A percentile compares a stretch with the other conserved stretches of the same genome.
Conservation (phyloP, 2,329 filamentous ascomycete genomes). For the Catunica adiposa region DNA sequence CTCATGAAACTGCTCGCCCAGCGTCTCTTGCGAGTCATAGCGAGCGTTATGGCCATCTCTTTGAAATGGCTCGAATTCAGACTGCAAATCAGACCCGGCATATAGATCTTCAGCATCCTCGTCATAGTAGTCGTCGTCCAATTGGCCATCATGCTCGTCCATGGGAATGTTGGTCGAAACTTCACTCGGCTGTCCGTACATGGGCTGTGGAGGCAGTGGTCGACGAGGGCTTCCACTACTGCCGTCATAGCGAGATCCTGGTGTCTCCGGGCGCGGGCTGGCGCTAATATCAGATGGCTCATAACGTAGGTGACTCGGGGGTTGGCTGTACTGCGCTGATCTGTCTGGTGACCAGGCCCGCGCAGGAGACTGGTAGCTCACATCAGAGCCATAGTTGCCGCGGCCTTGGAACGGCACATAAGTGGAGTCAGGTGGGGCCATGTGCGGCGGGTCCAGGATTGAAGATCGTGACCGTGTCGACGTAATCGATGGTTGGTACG, state of each 20-base stretch:
- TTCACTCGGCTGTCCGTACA: slow-evolving; percentile 48
- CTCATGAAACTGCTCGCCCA: slow-evolving; percentile 23
- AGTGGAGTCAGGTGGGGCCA: slow-evolving; percentile 46
- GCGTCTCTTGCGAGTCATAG: slow-evolving; percentile 37
- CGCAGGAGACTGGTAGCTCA: slow-evolving; percentile 30
- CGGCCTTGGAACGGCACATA: slow-evolving; percentile 41
- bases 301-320: slow-evolving; percentile 57
- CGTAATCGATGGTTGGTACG: slow-evolving; percentile 38
- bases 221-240: slow-evolving; percentile 56
- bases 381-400: slow-evolving; percentile 21
- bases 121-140: slow-evolving; percentile 26
- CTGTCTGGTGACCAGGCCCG: slow-evolving; percentile 42
- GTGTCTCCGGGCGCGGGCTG: slow-evolving; percentile 75
- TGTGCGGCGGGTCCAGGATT: slow-evolving; percentile 40
- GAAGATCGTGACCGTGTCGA: slow-evolving; percentile 33
- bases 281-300: slow-evolving; percentile 83
- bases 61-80: slow-evolving; percentile 9
- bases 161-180: slow-evolving; percentile 59
- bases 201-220: slow-evolving; percentile 72
- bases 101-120: slow-evolving; percentile 55
- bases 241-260: slow-evolving; percentile 64
- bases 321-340: slow-evolving; percentile 48
- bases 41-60: slow-evolving; percentile 30
- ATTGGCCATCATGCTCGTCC: slow-evolving; percentile 6
- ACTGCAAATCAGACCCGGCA: slow-evolving; percentile 26